phyloP scores from a whole-genome alignment of 768 basidiomycete species.

The Trametes meyenii region DNA sequence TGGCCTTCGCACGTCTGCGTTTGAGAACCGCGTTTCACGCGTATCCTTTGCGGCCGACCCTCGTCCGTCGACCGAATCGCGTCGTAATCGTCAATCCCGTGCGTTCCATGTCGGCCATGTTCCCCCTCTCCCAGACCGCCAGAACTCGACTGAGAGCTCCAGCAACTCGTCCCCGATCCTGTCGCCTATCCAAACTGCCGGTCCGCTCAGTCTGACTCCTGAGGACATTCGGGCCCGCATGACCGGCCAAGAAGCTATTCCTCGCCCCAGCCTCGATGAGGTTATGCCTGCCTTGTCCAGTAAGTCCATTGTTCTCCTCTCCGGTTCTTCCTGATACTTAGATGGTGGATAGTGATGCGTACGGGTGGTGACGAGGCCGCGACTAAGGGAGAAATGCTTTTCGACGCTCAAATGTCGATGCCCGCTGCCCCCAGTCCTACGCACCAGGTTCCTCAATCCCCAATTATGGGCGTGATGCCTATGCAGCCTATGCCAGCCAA shows the following conservation, averaged over 20 bases:
- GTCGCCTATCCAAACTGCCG: conserved; percentile 49
- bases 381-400: conserved; percentile 48
- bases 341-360: conserved; percentile 68
- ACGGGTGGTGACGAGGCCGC: conserved; percentile 43
- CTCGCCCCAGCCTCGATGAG: conserved; percentile 52
- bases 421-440: conserved; percentile 32
- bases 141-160: conserved; percentile 28
- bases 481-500: conserved; percentile 47
- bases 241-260: conserved; percentile 36
- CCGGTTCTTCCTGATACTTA: conserved; percentile 8
- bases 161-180: conserved; percentile 31
- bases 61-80: conserved; percentile 48
- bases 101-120: conserved; percentile 43
- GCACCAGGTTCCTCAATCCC: conserved; percentile 39
- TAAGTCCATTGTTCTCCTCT: conserved; percentile 40
- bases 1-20: conserved; percentile 52
- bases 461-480: conserved; percentile 38
- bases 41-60: conserved; percentile 73
- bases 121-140: conserved; percentile 45
- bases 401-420: conserved; percentile 29
- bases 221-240: conserved; percentile 67
- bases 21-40: conserved; percentile 54
- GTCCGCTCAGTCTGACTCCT: conserved; percentile 48
- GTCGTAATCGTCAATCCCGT: conserved; percentile 43
- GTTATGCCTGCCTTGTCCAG: conserved; percentile 70